phyloP scores from a whole-genome alignment of 768 basidiomycete species.

The Mycena metata region DNA sequence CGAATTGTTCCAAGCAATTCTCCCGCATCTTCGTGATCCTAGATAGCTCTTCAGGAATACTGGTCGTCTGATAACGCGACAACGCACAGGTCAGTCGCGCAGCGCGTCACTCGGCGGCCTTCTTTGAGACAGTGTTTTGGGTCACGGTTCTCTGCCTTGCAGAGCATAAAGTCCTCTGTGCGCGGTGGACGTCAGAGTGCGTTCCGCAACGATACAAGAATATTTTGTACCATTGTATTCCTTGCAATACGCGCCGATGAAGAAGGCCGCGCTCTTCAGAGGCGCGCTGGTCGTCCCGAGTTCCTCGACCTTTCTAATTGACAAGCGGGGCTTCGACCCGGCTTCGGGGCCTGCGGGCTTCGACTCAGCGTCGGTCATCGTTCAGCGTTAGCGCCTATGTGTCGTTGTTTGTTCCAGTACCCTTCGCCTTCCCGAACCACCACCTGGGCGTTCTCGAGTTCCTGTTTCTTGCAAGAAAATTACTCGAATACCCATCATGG shows the following conservation, averaged over 20 bases:
- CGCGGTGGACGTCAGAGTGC: constrained; percentile 11
- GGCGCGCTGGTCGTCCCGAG: constrained; percentile 93
- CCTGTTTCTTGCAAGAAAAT: too few relatives aligned
- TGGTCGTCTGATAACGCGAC: background rate
- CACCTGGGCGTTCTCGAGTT: too few relatives aligned
- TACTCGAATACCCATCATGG: constrained; percentile 9
- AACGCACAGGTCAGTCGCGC: constrained; percentile 92
- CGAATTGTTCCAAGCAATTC: constrained; percentile 88
- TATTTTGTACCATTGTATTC: constrained; percentile 88
- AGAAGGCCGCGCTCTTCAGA: constrained; percentile 96
- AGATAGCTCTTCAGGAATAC: background rate
- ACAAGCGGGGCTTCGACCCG: too few relatives aligned
- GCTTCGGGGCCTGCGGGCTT: too few relatives aligned
- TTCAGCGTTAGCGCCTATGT: background rate
- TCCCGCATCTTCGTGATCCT: constrained; percentile 96
- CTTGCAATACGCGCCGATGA: constrained; percentile 95
- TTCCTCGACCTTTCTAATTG: constrained; percentile 66
- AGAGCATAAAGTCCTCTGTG: constrained; percentile 95
- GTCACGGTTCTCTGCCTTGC: constrained; percentile 92
- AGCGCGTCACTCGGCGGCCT: constrained; percentile 94
- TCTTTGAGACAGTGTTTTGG: constrained; percentile 96
- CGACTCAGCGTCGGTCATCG: too few relatives aligned
- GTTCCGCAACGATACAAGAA: constrained; percentile 43
- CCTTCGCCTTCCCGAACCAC: constrained; percentile 7
- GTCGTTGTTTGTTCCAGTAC: background rate